These are phyloP conservation scores for Corchorus capsularis DNA, from an alignment of 345 rosid species.

Conservation along the genomic window DNA sequence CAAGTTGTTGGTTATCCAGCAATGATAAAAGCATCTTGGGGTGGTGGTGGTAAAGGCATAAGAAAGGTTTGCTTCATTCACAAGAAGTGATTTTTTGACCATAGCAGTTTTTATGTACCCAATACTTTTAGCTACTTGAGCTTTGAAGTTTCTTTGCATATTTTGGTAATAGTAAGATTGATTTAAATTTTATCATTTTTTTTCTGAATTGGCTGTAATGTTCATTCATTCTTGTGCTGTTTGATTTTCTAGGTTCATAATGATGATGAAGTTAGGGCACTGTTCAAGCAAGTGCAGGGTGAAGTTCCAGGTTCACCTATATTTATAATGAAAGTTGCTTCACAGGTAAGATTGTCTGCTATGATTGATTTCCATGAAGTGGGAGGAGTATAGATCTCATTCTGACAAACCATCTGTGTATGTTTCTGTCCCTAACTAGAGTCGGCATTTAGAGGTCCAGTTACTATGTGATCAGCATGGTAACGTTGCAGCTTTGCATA, in stretches of 20 bases:
- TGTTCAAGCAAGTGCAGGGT: slow-evolving; percentile 99
- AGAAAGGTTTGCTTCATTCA: slow-evolving; percentile 72
- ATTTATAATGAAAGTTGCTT: slow-evolving; percentile 99
- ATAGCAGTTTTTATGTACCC: background rate
- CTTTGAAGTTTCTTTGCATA: background rate
- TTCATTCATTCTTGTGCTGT: background rate
- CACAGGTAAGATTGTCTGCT: slow-evolving; percentile 67
- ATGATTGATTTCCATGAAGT: slow-evolving; percentile 26
- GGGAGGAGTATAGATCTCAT: slow-evolving; percentile 12
- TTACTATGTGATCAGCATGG: slow-evolving; percentile 96
- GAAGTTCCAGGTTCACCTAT: slow-evolving; percentile 99
- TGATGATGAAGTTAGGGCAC: slow-evolving; percentile 95
- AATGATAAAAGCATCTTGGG: slow-evolving; percentile 99
- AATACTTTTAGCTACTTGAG: background rate
- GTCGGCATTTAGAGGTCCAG: slow-evolving; percentile 99
- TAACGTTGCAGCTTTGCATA: slow-evolving; percentile 98
- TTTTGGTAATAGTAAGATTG: slow-evolving; percentile 19
- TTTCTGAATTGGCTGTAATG: background rate
- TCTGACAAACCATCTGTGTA: slow-evolving; percentile 22
- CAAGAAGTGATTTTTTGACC: slow-evolving; percentile 4
- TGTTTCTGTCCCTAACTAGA: slow-evolving; percentile 44
- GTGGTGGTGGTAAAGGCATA: slow-evolving; percentile 99
- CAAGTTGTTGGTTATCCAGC: slow-evolving; percentile 99
- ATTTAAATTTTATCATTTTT: background rate
- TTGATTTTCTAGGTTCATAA: slow-evolving; percentile 74